Percentiles rank a stretch among this genome's conserved stretches.
Conservation (phyloP, 176 grass and related monocot species). For the Elaeis guineensis region DNA sequence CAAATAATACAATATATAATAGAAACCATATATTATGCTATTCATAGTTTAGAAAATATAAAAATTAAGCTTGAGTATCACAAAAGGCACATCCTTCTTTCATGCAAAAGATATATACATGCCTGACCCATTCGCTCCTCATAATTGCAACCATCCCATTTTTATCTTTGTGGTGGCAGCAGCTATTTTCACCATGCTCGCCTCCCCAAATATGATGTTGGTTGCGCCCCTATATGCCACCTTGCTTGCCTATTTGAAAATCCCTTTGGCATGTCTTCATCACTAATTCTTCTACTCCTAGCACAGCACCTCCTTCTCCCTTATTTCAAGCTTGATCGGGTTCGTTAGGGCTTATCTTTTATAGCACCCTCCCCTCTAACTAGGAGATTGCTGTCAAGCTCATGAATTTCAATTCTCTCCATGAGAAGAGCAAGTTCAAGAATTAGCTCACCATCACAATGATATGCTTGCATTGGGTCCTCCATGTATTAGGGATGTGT, state of each 20-base stretch:
- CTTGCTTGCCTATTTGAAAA: slow-evolving; percentile 3
- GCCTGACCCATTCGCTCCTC: too few relatives aligned
- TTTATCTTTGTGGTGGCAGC: slow-evolving; percentile 1
- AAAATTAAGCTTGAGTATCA: too few relatives aligned
- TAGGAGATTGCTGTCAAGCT: slow-evolving; percentile 81
- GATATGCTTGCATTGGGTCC: slow-evolving; percentile 27
- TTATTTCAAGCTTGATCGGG: slow-evolving; percentile 65
- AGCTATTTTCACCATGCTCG: neutral
- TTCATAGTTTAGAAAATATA: too few relatives aligned
- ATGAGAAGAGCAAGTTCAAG: slow-evolving; percentile 90
- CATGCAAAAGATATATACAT: too few relatives aligned
- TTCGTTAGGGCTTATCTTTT: slow-evolving; percentile 79
- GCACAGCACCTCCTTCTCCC: slow-evolving; percentile 55
- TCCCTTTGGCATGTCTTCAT: slow-evolving; percentile 17
- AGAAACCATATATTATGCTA: too few relatives aligned
- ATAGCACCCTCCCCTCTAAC: slow-evolving; percentile 41
- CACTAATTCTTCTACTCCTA: slow-evolving; percentile 50
- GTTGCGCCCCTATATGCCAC: slow-evolving; percentile 27
- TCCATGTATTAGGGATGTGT: slow-evolving; percentile 7
- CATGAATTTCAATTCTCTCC: slow-evolving; percentile 70
- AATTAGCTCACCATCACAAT: slow-evolving; percentile 78
- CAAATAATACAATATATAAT: too few relatives aligned
- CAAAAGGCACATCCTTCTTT: too few relatives aligned
- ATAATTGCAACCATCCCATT: neutral
- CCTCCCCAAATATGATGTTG: slow-evolving; percentile 7